Conservation (phyloP, 345 rosid species). For the Rhodamnia argentea region DNA sequence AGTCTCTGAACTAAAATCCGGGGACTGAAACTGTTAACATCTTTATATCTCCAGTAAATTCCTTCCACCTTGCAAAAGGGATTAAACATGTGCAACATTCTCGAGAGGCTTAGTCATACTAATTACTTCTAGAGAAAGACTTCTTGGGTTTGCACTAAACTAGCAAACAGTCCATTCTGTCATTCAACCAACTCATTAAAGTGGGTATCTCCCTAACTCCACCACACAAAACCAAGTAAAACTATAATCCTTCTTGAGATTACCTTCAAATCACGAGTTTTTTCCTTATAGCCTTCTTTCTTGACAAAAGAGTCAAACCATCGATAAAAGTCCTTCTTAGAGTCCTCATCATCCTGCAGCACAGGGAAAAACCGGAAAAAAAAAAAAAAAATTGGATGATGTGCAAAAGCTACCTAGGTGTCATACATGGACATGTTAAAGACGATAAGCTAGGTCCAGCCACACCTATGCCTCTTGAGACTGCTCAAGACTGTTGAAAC, state of each 20-base stretch:
- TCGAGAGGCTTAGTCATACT: background rate
- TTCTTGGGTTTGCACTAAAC: background rate
- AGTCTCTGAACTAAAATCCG: background rate
- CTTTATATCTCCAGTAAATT: background rate
- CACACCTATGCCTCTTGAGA: background rate
- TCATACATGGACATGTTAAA: background rate
- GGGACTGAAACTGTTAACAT: background rate
- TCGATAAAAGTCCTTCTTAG: conserved; percentile 67
- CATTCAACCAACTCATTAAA: background rate
- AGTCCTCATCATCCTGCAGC: conserved; percentile 76
- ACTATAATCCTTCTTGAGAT: background rate
- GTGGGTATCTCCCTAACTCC: background rate
- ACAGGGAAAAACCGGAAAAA: background rate
- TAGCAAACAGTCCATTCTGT: background rate
- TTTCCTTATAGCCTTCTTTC: conserved; percentile 70
- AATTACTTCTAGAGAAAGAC: background rate
- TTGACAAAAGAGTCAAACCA: conserved; percentile 91
- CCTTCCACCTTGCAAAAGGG: too few species aligned
- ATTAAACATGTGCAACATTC: background rate
- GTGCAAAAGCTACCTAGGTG: background rate
- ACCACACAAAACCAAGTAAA: background rate
- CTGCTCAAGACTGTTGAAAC: background rate
- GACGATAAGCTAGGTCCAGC: background rate
- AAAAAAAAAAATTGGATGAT: background rate
- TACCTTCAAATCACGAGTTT: conserved; percentile 73